These are phyloP conservation scores for Chimonanthus salicifolius DNA, from an alignment of 164 flowering plant genomes.

Conservation along the genomic window DNA sequence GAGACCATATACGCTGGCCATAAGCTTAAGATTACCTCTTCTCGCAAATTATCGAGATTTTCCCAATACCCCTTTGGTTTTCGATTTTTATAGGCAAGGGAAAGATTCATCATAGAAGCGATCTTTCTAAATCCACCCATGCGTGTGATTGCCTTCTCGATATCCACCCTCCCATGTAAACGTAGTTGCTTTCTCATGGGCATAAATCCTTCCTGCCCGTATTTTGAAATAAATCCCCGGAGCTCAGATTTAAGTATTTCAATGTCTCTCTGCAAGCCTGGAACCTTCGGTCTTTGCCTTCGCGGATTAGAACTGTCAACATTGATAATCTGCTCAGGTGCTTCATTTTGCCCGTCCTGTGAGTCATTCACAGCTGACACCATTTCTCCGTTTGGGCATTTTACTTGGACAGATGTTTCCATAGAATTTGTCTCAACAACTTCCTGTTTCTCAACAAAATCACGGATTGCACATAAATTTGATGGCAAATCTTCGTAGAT, in stretches of 20 bases:
- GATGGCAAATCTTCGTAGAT: conserved; percentile 98
- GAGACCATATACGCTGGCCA: not conserved
- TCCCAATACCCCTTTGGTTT: conserved; percentile 98
- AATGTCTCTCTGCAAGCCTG: conserved; percentile 82
- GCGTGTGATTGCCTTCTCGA: conserved; percentile 88
- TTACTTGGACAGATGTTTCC: conserved; percentile 15
- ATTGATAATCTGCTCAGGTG: conserved; percentile 14
- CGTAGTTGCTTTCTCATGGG: conserved; percentile 97
- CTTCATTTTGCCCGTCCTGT: conserved; percentile 5
- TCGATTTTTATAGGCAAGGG: conserved; percentile 88
- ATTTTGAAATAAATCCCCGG: conserved; percentile 52
- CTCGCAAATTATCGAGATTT: conserved; percentile 74
- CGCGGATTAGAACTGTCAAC: conserved; percentile 15
- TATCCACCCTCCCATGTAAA: conserved; percentile 79
- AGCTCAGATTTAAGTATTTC: conserved; percentile 80
- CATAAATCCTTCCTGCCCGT: conserved; percentile 96
- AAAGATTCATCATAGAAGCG: conserved; percentile 72
- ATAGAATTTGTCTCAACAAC: conserved; percentile 14
- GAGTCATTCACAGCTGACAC: conserved; percentile 14
- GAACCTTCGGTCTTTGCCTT: conserved; percentile 62
- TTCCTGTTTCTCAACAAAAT: conserved; percentile 61
- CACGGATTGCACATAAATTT: conserved; percentile 88
- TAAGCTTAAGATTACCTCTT: conserved; percentile 48
- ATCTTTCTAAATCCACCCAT: conserved; percentile 95
- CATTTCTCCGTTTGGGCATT: conserved; percentile 18